phyloP scores from a whole-genome alignment of 257 asterid genomes.

The Nicotiana tabacum region DNA sequence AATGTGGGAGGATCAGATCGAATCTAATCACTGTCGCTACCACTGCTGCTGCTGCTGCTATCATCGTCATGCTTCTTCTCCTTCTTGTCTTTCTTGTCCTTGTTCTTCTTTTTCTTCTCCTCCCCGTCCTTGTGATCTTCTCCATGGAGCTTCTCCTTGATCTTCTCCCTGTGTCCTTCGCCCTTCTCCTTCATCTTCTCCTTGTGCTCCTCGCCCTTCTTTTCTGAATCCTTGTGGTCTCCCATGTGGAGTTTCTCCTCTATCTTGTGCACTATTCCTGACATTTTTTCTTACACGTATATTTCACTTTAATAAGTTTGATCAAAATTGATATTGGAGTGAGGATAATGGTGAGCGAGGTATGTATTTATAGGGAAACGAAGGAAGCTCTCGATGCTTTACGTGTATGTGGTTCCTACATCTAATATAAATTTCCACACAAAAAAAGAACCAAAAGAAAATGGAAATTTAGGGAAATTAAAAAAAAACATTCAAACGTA shows the following conservation, averaged over 20 bases:
- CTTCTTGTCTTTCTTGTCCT: neutral
- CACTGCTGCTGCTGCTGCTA: neutral
- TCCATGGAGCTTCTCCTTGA: neutral
- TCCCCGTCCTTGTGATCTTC: neutral
- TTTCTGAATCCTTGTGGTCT: neutral
- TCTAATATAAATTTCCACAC: neutral
- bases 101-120: neutral
- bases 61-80: neutral
- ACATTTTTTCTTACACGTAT: neutral
- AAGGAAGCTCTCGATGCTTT: neutral
- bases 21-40: neutral
- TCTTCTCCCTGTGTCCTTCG: neutral
- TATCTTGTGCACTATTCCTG: neutral
- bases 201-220: neutral
- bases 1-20: neutral
- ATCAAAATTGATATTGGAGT: neutral
- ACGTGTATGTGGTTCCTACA: neutral
- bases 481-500: neutral
- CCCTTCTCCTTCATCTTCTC: neutral
- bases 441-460: neutral
- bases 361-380: neutral
- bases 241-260: constrained; percentile 9
- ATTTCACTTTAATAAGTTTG: too few species aligned
- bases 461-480: neutral
- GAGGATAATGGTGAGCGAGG: neutral